These are phyloP conservation scores for Xylariaceae sp. DNA, from an alignment of 2,329 filamentous ascomycete genomes.

Conservation along the genomic window DNA sequence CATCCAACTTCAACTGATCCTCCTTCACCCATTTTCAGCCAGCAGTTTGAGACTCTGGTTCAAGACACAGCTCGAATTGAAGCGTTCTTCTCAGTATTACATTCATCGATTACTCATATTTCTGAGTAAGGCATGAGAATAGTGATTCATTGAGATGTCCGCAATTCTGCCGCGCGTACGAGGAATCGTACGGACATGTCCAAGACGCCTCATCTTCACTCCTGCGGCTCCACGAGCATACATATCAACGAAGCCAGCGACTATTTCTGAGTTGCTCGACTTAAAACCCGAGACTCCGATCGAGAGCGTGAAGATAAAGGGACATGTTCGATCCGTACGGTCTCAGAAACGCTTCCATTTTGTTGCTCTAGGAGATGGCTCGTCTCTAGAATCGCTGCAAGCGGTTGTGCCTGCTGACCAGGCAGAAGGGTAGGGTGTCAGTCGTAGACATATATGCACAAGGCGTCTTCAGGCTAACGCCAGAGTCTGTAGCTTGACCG, in stretches of 20 bases:
- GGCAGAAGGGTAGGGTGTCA: constrained; percentile 60
- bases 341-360: constrained; percentile 83
- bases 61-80: not conserved
- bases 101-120: not conserved
- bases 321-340: constrained; percentile 77
- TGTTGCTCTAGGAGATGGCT: constrained; percentile 81
- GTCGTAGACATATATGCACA: constrained; percentile 15
- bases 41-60: not conserved
- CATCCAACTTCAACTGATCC: not conserved
- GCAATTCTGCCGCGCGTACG: constrained; percentile 20
- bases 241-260: constrained; percentile 35
- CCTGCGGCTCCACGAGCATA: constrained; percentile 18
- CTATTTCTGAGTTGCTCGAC: constrained; percentile 53
- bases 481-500: constrained; percentile 58
- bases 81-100: not conserved
- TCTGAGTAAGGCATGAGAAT: not conserved
- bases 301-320: constrained; percentile 59
- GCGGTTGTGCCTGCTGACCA: constrained; percentile 69
- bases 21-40: not conserved
- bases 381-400: constrained; percentile 72
- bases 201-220: constrained; percentile 4
- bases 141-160: constrained; percentile 21
- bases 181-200: constrained; percentile 19
- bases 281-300: constrained; percentile 43
- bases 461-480: constrained; percentile 28